phyloP scores from a whole-genome alignment of 2,329 filamentous ascomycete genomes.

The Colletotrichum falcatum region DNA sequence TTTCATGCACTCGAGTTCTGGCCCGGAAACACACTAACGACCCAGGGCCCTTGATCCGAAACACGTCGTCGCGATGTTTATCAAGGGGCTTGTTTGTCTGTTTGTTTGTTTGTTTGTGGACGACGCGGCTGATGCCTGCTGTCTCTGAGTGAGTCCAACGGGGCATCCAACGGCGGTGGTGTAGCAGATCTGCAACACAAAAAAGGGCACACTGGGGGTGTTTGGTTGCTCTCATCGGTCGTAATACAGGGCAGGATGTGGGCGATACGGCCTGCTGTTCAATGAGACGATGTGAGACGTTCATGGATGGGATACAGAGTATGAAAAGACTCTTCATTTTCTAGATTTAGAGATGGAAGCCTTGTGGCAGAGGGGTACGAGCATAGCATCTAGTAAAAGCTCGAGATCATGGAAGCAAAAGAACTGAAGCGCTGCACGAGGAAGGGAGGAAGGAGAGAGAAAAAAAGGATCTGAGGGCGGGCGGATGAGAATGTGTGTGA shows the following conservation, averaged over 20 bases:
- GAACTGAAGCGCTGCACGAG: background rate
- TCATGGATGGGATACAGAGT: background rate
- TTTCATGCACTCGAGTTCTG: background rate
- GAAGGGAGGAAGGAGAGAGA: too few relatives aligned
- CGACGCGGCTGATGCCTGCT: background rate
- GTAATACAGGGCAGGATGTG: background rate
- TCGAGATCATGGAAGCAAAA: constrained; percentile 1
- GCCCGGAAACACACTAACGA: background rate
- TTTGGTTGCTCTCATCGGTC: background rate
- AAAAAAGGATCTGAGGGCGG: background rate
- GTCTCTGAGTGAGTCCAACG: background rate
- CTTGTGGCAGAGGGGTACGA: background rate
- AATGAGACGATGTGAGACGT: background rate
- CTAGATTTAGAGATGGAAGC: background rate
- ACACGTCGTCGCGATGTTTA: background rate
- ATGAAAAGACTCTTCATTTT: constrained; percentile 6
- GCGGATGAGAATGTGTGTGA: background rate
- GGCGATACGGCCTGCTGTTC: background rate
- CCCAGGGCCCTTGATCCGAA: background rate
- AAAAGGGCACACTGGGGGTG: background rate
- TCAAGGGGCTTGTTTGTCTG: background rate
- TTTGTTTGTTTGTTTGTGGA: background rate
- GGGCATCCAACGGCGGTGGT: background rate
- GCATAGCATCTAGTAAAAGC: background rate
- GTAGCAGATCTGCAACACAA: background rate